These are phyloP conservation scores for Rosa chinensis DNA, from an alignment of 306 rosid genomes.

Conservation along the genomic window DNA sequence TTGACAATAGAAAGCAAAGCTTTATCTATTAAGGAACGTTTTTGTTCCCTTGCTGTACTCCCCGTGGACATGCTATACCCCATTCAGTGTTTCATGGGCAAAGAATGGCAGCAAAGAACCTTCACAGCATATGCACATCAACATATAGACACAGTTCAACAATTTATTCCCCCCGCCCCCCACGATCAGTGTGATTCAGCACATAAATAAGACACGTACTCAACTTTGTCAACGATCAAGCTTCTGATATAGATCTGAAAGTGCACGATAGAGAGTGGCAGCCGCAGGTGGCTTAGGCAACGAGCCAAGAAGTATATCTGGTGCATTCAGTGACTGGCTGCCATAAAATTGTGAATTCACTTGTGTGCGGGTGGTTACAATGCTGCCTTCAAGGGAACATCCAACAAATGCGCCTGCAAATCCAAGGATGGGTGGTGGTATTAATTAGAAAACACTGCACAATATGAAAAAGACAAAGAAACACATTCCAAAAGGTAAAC, in stretches of 20 bases:
- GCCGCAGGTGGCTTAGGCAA: conserved; percentile 97
- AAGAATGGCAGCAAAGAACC: conserved; percentile 44
- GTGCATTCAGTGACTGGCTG: conserved; percentile 66
- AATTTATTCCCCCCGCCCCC: conserved; percentile 8
- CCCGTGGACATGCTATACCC: conserved; percentile 13
- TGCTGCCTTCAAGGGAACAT: conserved; percentile 88
- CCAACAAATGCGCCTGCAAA: conserved; percentile 94
- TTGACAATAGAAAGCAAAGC: conserved; percentile 6
- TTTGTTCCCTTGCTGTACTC: not conserved
- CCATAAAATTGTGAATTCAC: conserved; percentile 86
- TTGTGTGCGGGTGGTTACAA: conserved; percentile 59
- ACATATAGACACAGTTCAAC: conserved; percentile 10
- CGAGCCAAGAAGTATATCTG: conserved; percentile 78
- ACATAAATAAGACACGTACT: not conserved
- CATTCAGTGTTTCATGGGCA: conserved; percentile 22
- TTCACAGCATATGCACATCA: conserved; percentile 41
- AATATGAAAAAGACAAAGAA: not conserved
- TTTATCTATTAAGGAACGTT: not conserved
- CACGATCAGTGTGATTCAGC: conserved; percentile 5
- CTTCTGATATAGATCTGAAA: conserved; percentile 65
- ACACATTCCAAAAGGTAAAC: not conserved
- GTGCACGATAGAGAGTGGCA: conserved; percentile 70
- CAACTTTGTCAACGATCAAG: conserved; percentile 36
- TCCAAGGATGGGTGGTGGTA: conserved; percentile 4
- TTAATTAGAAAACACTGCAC: not conserved